These are phyloP conservation scores for Holtermannia corniformis DNA, from an alignment of 768 basidiomycete genomes.

Conservation along the genomic window DNA sequence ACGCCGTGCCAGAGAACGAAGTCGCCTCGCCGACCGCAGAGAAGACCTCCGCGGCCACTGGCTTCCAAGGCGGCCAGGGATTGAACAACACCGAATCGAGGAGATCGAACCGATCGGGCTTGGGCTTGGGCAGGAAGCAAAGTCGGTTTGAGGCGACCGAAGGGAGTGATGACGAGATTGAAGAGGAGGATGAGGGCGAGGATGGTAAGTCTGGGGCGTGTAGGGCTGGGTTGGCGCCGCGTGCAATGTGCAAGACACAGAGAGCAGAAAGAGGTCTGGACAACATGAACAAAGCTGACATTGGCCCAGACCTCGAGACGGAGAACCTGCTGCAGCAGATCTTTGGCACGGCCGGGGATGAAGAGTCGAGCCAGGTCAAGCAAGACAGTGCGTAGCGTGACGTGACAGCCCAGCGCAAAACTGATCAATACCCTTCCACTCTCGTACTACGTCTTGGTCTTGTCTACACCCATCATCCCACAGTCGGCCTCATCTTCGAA, in stretches of 20 bases:
- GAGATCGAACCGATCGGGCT: not conserved
- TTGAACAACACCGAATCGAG: not conserved
- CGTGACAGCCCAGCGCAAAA: too few relatives aligned
- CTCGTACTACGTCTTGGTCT: not conserved
- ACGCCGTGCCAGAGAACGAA: not conserved
- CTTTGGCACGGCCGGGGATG: not conserved
- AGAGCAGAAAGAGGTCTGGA: too few relatives aligned
- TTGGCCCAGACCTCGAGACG: constrained; percentile 1
- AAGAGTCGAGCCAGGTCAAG: not conserved
- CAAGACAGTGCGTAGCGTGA: not conserved
- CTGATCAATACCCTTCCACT: not conserved
- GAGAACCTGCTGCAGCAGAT: constrained; percentile 6
- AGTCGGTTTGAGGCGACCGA: not conserved
- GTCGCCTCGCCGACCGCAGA: not conserved
- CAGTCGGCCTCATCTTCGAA: not conserved
- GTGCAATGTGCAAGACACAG: too few relatives aligned
- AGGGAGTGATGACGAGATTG: not conserved
- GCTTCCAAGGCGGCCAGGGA: not conserved
- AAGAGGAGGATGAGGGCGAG: not conserved
- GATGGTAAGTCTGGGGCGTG: not conserved
- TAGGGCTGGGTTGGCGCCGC: too few relatives aligned
- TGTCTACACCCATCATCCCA: too few relatives aligned
- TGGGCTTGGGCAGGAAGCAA: not conserved
- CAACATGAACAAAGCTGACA: not conserved
- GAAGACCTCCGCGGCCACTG: not conserved